Base-by-base conservation (phyloP, 2,329 filamentous ascomycete species). In the Cladosporium sp. region DNA sequence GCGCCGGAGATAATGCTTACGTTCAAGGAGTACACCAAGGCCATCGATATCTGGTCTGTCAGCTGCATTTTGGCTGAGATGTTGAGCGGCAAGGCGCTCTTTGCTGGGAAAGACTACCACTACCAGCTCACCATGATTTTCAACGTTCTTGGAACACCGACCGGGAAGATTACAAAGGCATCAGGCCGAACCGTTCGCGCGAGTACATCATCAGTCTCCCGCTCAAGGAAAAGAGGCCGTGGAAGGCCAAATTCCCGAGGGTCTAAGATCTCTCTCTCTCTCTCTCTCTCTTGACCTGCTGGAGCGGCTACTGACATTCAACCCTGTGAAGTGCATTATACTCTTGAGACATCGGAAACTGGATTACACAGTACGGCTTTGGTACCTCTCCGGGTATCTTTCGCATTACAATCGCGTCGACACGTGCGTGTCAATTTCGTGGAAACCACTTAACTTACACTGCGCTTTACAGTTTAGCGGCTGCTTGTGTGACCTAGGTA, bases 1-100 rank as follows among this genome's bases (percentile, higher is more conserved):
- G 93, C 93, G 7, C 93, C 93, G 15, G 93, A 99, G 73, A 99
- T 99, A 68, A 99, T 99, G 93, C 89, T 99, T 68, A 97, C 93
- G 58, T 99, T 93, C 93, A 93, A 99, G 78, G 99, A 99, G 76
- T 99, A 99, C 73, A 93, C 99, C 62, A 85, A 97, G 42, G 93
- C 97, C 75, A 93, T 99, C 52, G 93, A 99, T 69, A 96, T 99
- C 68, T 99, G 93, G 93, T 97, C 93, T 69, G 92, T 92, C 15
- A 93, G 93, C 54, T 99, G 93, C 73, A 99, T 99, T 68, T 97
- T 99, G 63, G 93, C 93, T 37, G 93, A 99, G 75, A 99, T 99
- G 93, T 80, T 99, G 53, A 92, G 96, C 74, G 93, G 93, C 68
- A 97, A 97, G 76, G 93, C 93, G 27, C 76, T 99, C 18, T 99